Conservation (phyloP, 257 asterid genomes). For the Phtheirospermum japonicum region DNA sequence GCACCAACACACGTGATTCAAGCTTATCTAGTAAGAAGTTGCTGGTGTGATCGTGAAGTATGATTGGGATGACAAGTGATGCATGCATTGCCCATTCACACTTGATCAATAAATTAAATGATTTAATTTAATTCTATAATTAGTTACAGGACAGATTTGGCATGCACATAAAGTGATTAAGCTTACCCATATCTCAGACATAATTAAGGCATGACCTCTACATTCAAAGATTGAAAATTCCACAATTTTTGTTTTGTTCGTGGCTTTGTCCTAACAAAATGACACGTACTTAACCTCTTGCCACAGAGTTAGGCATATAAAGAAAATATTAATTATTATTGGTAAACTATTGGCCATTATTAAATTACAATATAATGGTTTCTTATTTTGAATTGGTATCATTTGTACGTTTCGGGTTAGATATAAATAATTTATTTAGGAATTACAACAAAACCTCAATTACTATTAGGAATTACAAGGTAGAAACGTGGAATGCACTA, state of each 20-base stretch:
- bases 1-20: not conserved
- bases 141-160: constrained; percentile 15
- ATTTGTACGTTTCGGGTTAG: not conserved
- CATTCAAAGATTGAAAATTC: constrained; percentile 9
- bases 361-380: too few relatives aligned
- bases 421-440: not conserved
- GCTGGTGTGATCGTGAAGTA: not conserved
- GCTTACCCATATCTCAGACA: constrained; percentile 18
- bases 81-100: constrained; percentile 7
- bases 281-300: constrained; percentile 27
- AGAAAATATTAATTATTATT: too few relatives aligned
- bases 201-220: constrained; percentile 25
- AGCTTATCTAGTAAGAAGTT: constrained; percentile 21
- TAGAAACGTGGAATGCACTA: too few relatives aligned
- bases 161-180: constrained; percentile 7
- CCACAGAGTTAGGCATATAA: constrained; percentile 28
- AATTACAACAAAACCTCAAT: not conserved
- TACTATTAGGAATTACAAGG: too few relatives aligned
- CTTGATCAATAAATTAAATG: constrained; percentile 1
- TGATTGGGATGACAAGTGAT: constrained; percentile 23
- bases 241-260: constrained; percentile 8
- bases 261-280: constrained; percentile 25
- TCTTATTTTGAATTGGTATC: not conserved
- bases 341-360: not conserved
- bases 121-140: not conserved